Conservation (phyloP, 768 basidiomycete species). For the Rhodotorula kratochvilovae region DNA sequence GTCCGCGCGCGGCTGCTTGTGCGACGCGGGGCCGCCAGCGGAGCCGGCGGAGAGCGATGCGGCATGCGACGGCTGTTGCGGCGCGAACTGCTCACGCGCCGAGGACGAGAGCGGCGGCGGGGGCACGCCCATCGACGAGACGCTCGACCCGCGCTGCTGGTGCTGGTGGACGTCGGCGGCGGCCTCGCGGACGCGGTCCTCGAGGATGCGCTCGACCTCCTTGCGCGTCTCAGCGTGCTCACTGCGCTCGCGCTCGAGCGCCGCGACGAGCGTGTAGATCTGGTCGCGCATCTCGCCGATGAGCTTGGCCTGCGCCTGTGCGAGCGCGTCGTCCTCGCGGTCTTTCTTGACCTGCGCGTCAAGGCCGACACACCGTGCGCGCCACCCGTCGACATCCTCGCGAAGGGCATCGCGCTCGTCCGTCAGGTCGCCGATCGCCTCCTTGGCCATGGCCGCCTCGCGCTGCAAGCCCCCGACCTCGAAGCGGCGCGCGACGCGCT, state of each 20-base stretch:
- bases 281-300: slow-evolving; percentile 49
- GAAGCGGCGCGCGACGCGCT: slow-evolving; percentile 15
- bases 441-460: slow-evolving; percentile 65
- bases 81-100: not conserved
- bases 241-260: slow-evolving; percentile 47
- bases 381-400: slow-evolving; percentile 83
- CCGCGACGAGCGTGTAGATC: slow-evolving; percentile 49
- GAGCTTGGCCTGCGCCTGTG: slow-evolving; percentile 44
- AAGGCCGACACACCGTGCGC: slow-evolving; percentile 66
- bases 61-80: not conserved
- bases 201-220: slow-evolving; percentile 35
- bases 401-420: slow-evolving; percentile 74
- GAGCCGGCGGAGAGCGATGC: not conserved
- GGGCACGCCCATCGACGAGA: not conserved
- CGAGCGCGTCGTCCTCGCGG: slow-evolving; percentile 46
- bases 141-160: not conserved
- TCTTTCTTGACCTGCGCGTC: slow-evolving; percentile 67
- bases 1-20: slow-evolving; percentile 10
- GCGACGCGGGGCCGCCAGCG: not conserved
- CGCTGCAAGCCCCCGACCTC: slow-evolving; percentile 68
- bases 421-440: slow-evolving; percentile 34
- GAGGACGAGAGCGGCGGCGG: not conserved
- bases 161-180: slow-evolving; percentile 7
- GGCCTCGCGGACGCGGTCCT: slow-evolving; percentile 24
- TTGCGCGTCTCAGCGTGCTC: slow-evolving; percentile 43